phyloP scores from a whole-genome alignment of 768 basidiomycete genomes.

The Roridomyces roridus region DNA sequence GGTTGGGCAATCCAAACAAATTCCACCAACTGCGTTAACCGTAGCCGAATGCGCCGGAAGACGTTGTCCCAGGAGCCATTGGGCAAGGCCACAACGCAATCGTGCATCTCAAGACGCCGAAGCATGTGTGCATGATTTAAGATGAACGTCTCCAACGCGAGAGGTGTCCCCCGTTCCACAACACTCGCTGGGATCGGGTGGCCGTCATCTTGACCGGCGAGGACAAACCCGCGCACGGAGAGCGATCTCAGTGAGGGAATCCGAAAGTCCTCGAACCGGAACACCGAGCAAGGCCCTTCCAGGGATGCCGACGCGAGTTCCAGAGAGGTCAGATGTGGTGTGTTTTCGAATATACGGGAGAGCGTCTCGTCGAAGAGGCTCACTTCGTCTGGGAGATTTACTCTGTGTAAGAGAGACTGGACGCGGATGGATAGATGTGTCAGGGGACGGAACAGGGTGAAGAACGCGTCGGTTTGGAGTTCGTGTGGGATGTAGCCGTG shows the following conservation, averaged over 20 bases:
- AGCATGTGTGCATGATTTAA: not conserved
- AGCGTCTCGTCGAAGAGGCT: not conserved
- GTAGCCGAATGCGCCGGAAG: not conserved
- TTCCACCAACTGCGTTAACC: not conserved
- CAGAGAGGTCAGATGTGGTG: slow-evolving; percentile 9
- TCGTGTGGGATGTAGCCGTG: not conserved
- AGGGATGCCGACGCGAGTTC: not conserved
- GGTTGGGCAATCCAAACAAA: not conserved
- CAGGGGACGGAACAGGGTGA: slow-evolving; percentile 9
- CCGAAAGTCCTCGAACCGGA: not conserved
- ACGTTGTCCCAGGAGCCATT: slow-evolving; percentile 7
- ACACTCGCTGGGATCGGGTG: not conserved
- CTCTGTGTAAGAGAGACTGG: not conserved
- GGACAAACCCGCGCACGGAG: not conserved
- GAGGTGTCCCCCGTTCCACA: not conserved
- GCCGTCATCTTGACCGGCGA: slow-evolving; percentile 3
- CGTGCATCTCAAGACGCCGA: slow-evolving; percentile 4
- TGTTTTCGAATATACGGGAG: not conserved
- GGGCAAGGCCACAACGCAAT: not conserved
- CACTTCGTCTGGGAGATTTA: not conserved
- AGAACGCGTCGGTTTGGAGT: not conserved
- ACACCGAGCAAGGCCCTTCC: not conserved
- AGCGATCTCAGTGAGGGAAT: slow-evolving; percentile 5
- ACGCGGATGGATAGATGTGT: slow-evolving; percentile 3
- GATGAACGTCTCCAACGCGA: slow-evolving; percentile 7